Percentiles rank a stretch among this genome's conserved stretches.
phyloP scores from a whole-genome alignment of 495 filamentous ascomycete species.

The Evernia prunastri region DNA sequence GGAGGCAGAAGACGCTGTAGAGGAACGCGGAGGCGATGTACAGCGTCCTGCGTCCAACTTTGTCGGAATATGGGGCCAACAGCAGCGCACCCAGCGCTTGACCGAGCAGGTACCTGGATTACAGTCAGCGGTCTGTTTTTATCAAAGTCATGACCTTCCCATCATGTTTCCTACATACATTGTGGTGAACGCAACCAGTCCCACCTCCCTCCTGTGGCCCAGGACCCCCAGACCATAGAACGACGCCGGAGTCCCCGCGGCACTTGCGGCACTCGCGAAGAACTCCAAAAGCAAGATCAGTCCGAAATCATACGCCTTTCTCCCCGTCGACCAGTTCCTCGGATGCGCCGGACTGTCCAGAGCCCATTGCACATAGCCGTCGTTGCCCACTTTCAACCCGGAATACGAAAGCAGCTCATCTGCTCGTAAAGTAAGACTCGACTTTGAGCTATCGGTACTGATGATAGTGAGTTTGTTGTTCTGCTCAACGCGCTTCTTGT shows the following conservation, averaged over 20 bases:
- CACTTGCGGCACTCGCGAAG: conserved; percentile 29
- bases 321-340: conserved; percentile 34
- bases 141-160: background rate
- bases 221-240: background rate
- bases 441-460: conserved; percentile 1
- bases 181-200: conserved; percentile 20
- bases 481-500: background rate
- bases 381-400: conserved; percentile 4
- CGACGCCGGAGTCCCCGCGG: conserved; percentile 8
- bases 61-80: conserved; percentile 32
- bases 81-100: conserved; percentile 33
- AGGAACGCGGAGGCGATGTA: conserved; percentile 29
- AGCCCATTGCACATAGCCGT: conserved; percentile 35
- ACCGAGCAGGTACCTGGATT: conserved; percentile 30
- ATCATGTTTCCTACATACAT: conserved; percentile 12
- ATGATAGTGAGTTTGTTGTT: background rate
- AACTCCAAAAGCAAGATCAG: conserved; percentile 40
- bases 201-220: background rate
- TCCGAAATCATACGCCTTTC: conserved; percentile 35
- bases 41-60: conserved; percentile 29
- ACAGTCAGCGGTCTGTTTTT: background rate
- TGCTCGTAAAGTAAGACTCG: conserved; percentile 1
- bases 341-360: conserved; percentile 36
- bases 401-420: conserved; percentile 4
- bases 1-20: conserved; percentile 28